Evolutionary conservation across 768 basidiomycete species (phyloP).

Genomic region (Lactarius psammicola): DNA sequence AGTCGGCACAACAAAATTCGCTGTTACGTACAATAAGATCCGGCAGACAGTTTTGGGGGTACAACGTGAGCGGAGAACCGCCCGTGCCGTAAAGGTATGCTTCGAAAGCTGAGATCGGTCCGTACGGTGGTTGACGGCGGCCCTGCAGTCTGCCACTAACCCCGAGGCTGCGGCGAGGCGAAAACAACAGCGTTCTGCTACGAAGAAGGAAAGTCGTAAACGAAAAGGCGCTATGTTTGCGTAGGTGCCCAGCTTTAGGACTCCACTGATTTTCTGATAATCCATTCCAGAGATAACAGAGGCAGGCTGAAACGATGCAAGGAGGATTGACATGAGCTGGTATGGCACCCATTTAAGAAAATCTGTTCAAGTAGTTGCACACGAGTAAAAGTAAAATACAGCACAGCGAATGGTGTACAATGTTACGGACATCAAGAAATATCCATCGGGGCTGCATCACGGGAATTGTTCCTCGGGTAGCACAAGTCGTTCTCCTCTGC

Average conservation of each 20-base stretch:
- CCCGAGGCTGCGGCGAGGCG: slow-evolving; percentile 76
- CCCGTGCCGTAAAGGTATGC: slow-evolving; percentile 45
- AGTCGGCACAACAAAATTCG: slow-evolving; percentile 86
- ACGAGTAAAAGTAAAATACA: slow-evolving; percentile 25
- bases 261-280: slow-evolving; percentile 16
- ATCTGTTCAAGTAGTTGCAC: slow-evolving; percentile 1
- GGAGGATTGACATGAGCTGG: slow-evolving; percentile 34
- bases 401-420: slow-evolving; percentile 18
- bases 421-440: slow-evolving; percentile 35
- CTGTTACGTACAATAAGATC: slow-evolving; percentile 74
- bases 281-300: slow-evolving; percentile 44
- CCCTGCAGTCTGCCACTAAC: slow-evolving; percentile 58
- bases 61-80: slow-evolving; percentile 68
- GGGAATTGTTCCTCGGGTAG: slow-evolving; percentile 47
- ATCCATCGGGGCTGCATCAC: slow-evolving; percentile 44
- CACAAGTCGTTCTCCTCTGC: slow-evolving; percentile 69
- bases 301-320: slow-evolving; percentile 49
- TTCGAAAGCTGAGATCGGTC: background rate
- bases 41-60: slow-evolving; percentile 66
- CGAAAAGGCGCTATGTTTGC: slow-evolving; percentile 61
- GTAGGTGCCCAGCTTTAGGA: slow-evolving; percentile 43
- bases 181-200: slow-evolving; percentile 64
- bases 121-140: slow-evolving; percentile 5
- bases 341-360: background rate
- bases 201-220: slow-evolving; percentile 86